These are phyloP conservation scores for Rhizophora mangle DNA, from an alignment of 345 rosid species.

Conservation along the genomic window DNA sequence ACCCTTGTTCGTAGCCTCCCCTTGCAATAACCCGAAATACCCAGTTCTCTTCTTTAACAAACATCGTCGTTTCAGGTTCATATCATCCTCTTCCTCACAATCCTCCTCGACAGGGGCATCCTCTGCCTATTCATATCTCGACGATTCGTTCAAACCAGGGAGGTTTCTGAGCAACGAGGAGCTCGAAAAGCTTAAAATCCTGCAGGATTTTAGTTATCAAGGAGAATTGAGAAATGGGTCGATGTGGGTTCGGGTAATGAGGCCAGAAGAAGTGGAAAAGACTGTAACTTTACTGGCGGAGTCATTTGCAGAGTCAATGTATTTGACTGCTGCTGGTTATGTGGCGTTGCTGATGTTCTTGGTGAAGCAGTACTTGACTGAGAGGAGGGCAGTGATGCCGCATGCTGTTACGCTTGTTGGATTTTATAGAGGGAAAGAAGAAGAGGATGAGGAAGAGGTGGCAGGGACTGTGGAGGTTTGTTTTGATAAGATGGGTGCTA, in stretches of 20 bases:
- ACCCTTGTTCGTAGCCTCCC: conserved; percentile 17
- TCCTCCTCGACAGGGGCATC: conserved; percentile 29
- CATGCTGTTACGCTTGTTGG: conserved; percentile 80
- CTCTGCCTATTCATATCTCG: conserved; percentile 37
- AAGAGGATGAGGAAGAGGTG: conserved; percentile 38
- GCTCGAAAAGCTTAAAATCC: conserved; percentile 57
- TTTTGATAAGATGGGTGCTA: conserved; percentile 68
- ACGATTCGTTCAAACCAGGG: conserved; percentile 54
- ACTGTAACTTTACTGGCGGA: conserved; percentile 56
- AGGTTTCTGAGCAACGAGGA: conserved; percentile 62
- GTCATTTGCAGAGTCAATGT: conserved; percentile 86
- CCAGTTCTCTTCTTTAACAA: conserved; percentile 31
- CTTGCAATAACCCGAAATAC: conserved; percentile 21
- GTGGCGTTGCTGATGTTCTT: conserved; percentile 56
- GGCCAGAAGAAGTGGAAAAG: conserved; percentile 63
- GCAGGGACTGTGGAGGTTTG: conserved; percentile 93
- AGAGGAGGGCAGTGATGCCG: conserved; percentile 66
- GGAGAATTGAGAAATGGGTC: conserved; percentile 56
- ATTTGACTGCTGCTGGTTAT: conserved; percentile 53
- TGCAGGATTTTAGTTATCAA: conserved; percentile 57
- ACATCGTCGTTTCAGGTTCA: conserved; percentile 34
- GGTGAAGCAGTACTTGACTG: conserved; percentile 81
- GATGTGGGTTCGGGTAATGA: conserved; percentile 68
- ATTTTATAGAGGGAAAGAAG: conserved; percentile 44
- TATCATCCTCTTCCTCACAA: conserved; percentile 36